Base-by-base conservation (phyloP, 73 alveolate species). In the Paramecium octaurelia region DNA sequence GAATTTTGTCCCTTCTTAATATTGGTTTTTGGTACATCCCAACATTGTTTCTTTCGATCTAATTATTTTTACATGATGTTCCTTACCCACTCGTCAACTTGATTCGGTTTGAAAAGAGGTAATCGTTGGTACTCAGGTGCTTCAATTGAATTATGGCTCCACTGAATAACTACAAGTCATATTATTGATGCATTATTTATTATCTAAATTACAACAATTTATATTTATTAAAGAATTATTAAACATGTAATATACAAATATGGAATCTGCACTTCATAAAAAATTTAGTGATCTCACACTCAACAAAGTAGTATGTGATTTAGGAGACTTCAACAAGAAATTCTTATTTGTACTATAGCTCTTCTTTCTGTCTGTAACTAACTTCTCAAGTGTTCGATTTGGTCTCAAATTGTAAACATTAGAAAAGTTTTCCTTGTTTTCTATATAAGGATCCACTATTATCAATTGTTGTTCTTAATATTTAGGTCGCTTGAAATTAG, bases 401-500 rank as follows among this genome's bases (percentile, higher is more conserved):
- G 57, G 57, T 36, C 87, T 73, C 10, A 73, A 20, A 73, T 73
- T 73, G 10, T 73, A 73, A 12, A 73, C 59, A 36, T 73, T 36
- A 36, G 27, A 73, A 40, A 73, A 20, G 38, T 73, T 73, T 73
- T 73, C 87, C 40, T 73, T 73, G 38, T 73, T 73, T 40, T 73
- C 87, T 36, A 40, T 16, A 21, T 34, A 40, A 36, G 87, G 59
- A 36, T 40, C 87, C 6, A 73, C 59, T 12, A 34, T 34, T 36
- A 73, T 31, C 34, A 73, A 73, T 16, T 73, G 18, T 35, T 40
- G 6, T 36, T 35, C 87, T 20, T 34, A 18, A 73, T 73, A 73
- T 73, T 73, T 73, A 38, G 87, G 87, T 36, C 60, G 40, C 40
- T 73, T 73, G 87, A 73, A 73, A 38, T 73, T 73, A 0, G 59